phyloP scores from a whole-genome alignment of 139 green algal species.

The Tetraselmis striata region DNA sequence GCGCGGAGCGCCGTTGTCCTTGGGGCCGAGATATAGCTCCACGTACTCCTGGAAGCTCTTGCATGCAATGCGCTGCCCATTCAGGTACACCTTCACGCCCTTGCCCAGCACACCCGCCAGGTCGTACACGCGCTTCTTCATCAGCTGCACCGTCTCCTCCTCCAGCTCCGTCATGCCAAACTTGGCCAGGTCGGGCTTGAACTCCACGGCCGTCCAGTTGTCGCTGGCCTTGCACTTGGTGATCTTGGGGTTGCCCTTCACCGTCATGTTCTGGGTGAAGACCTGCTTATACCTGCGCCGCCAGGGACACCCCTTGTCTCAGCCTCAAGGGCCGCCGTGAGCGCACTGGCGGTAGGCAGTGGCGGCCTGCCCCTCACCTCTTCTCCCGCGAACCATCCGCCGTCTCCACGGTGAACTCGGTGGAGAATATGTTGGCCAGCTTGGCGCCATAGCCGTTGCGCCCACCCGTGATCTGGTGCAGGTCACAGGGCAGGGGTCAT shows the following conservation, averaged over 20 bases:
- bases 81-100: slow-evolving; percentile 85
- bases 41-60: slow-evolving; percentile 94
- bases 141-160: slow-evolving; percentile 76
- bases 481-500: too few species aligned
- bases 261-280: slow-evolving; percentile 57
- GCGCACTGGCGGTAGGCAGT: too few species aligned
- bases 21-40: slow-evolving; percentile 84
- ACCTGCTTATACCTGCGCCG: slow-evolving; percentile 90
- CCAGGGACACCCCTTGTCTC: too few species aligned
- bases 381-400: slow-evolving; percentile 74
- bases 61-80: slow-evolving; percentile 71
- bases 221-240: slow-evolving; percentile 80
- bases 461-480: slow-evolving; percentile 82
- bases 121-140: slow-evolving; percentile 95
- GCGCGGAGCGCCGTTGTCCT: slow-evolving; percentile 14
- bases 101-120: slow-evolving; percentile 91
- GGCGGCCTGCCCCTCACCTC: too few species aligned
- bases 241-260: slow-evolving; percentile 69
- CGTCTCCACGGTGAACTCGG: slow-evolving; percentile 93
- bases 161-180: slow-evolving; percentile 90
- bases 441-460: slow-evolving; percentile 98
- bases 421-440: slow-evolving; percentile 99
- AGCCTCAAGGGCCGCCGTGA: too few species aligned
- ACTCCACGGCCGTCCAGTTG: slow-evolving; percentile 95
- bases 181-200: slow-evolving; percentile 90